A percentile compares a stretch with the other conserved stretches of the same genome.
phyloP scores from a whole-genome alignment of 805 yeast genomes.

The Tetrapisispora fleetii region DNA sequence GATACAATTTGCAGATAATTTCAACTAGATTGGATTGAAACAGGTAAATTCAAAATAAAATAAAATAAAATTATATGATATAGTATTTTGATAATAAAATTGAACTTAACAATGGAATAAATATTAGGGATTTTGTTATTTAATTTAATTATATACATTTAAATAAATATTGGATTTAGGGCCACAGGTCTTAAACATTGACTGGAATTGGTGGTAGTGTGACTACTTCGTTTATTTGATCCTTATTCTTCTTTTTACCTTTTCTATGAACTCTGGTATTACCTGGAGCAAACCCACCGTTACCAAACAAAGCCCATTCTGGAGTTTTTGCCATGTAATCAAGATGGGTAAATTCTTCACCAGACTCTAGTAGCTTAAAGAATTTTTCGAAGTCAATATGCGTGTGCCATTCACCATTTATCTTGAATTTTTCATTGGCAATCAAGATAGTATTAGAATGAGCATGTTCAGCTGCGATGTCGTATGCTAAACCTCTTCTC shows the following conservation, averaged over 20 bases:
- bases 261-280: constrained; percentile 57
- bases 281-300: constrained; percentile 86
- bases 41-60: too few relatives aligned
- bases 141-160: not conserved
- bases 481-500: constrained; percentile 61
- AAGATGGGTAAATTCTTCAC: constrained; percentile 60
- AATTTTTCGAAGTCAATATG: constrained; percentile 76
- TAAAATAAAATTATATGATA: not conserved
- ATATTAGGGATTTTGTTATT: not conserved
- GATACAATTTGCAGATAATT: too few relatives aligned
- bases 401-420: constrained; percentile 71
- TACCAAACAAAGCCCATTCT: constrained; percentile 85
- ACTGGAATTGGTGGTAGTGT: constrained; percentile 1
- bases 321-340: constrained; percentile 81
- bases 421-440: constrained; percentile 64
- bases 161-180: not conserved
- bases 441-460: constrained; percentile 87
- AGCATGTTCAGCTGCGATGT: constrained; percentile 89
- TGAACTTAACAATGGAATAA: not conserved
- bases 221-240: not conserved
- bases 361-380: constrained; percentile 57
- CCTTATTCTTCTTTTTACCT: constrained; percentile 33
- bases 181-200: not conserved
- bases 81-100: not conserved
- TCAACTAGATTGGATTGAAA: too few relatives aligned